These are phyloP conservation scores for Plasmodium fragile DNA, from an alignment of 169 alveolate genomes.

Conservation along the genomic window DNA sequence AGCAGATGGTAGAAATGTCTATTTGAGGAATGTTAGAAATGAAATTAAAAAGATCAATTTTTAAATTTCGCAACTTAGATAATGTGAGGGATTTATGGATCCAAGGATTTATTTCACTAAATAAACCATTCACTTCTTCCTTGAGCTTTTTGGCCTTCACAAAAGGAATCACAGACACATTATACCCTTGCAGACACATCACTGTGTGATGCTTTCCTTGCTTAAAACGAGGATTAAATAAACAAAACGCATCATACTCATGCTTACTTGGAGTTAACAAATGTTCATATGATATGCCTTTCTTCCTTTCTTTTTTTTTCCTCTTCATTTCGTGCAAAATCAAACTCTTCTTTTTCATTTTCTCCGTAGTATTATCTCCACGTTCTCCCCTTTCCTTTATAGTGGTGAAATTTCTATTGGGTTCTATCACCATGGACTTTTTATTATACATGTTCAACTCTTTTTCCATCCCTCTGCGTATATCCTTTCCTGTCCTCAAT, in stretches of 20 bases:
- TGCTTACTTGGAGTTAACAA: conserved; percentile 62
- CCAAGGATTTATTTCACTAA: conserved; percentile 78
- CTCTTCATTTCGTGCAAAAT: not conserved
- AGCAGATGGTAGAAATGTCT: conserved; percentile 85
- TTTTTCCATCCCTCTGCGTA: not conserved
- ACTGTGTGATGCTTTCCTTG: conserved; percentile 77
- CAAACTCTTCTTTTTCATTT: not conserved
- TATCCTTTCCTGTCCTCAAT: not conserved
- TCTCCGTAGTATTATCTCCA: not conserved
- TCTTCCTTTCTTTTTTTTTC: conserved; percentile 53
- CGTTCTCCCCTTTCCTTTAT: not conserved
- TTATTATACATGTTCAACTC: not conserved
- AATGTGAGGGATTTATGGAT: conserved; percentile 75
- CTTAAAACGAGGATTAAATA: conserved; percentile 75
- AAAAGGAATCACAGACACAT: conserved; percentile 75
- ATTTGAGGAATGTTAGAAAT: conserved; percentile 78
- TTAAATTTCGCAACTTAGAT: conserved; percentile 73
- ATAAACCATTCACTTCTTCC: conserved; percentile 66
- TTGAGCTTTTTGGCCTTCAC: conserved; percentile 63
- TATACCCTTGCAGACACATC: conserved; percentile 59
- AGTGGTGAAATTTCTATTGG: not conserved
- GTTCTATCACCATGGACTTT: not conserved
- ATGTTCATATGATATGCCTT: conserved; percentile 77
- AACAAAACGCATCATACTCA: conserved; percentile 75
- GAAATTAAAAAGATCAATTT: conserved; percentile 77